Percentiles rank a stretch among this genome's conserved stretches.
Conservation (phyloP, 495 filamentous ascomycete genomes). For the Cenococcum geophilum region DNA sequence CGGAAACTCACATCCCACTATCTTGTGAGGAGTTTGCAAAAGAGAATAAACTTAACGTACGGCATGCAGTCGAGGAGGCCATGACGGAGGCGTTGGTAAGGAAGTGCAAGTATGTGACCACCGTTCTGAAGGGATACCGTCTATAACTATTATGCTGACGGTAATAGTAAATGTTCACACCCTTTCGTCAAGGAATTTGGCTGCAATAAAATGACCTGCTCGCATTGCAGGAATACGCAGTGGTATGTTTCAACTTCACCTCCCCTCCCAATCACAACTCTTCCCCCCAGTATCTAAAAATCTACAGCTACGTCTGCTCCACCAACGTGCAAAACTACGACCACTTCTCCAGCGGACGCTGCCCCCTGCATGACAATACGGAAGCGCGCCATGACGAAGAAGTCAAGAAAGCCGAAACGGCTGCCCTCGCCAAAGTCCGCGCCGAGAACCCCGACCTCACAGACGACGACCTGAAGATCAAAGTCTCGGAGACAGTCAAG, state of each 20-base stretch:
- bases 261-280: neutral
- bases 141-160: constrained; percentile 12
- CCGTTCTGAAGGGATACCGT: neutral
- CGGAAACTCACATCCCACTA: constrained; percentile 66
- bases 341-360: constrained; percentile 53
- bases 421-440: constrained; percentile 50
- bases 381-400: constrained; percentile 59
- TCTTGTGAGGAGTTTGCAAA: constrained; percentile 63
- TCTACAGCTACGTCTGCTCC: constrained; percentile 60
- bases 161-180: constrained; percentile 44
- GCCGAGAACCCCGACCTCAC: constrained; percentile 55
- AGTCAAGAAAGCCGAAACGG: constrained; percentile 57
- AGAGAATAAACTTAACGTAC: constrained; percentile 52
- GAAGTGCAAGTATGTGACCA: constrained; percentile 56
- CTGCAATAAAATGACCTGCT: constrained; percentile 80
- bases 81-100: constrained; percentile 74
- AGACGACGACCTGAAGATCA: constrained; percentile 51
- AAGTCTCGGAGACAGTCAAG: constrained; percentile 53
- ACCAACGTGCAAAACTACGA: constrained; percentile 48
- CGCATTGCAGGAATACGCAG: constrained; percentile 54
- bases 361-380: constrained; percentile 59
- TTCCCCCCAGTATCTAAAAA: neutral
- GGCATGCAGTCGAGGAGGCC: constrained; percentile 71
- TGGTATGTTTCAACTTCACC: constrained; percentile 38
- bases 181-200: constrained; percentile 69